Evolutionary conservation across 2,329 filamentous ascomycete genomes (phyloP), one percentile per base, ranked within the genome.

Genomic region (Metarhizium rileyi): DNA sequence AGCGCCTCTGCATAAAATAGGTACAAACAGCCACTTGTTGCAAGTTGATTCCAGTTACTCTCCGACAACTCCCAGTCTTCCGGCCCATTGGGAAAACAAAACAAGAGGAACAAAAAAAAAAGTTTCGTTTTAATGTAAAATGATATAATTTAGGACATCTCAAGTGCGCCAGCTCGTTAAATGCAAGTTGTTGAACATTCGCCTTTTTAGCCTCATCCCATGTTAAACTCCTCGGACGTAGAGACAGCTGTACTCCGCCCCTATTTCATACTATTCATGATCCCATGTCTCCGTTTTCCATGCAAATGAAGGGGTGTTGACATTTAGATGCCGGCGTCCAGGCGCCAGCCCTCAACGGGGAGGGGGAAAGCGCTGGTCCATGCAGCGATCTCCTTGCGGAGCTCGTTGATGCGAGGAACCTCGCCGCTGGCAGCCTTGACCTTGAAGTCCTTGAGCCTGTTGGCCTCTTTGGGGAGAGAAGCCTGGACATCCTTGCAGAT

Each of bases 401-500:
- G 78, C 59, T 78, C 80, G 67, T 86, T 83, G 72, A 98, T 91
- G 76, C 90, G 87, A 53, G 80, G 71, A 45, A 95, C 77, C 64
- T 85, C 80, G 56, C 89, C 90, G 58, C 77, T 74, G 51, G 86
- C 81, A 54, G 95, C 88, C 80, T 89, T 91, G 67, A 82, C 83
- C 80, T 91, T 94, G 86, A 98, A 97, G 78, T 98, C 93, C 84
- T 97, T 97, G 70, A 95, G 87, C 83, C 94, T 96, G 83, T 97
- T 98, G 64, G 88, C 89, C 71, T 93, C 87, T 83, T 96, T 96
- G 69, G 93, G 91, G 23, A 97, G 81, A 56, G 78, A 74, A 52
- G 67, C 76, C 77, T 97, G 93, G 61, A 95, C 77, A 65, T 90
- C 83, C 80, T 90, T 89, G 79, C 85, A 87, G 65, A 97, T 79